These are phyloP conservation scores for Kluyveromyces starmeri DNA, from an alignment of 805 yeast genomes.

Conservation along the genomic window DNA sequence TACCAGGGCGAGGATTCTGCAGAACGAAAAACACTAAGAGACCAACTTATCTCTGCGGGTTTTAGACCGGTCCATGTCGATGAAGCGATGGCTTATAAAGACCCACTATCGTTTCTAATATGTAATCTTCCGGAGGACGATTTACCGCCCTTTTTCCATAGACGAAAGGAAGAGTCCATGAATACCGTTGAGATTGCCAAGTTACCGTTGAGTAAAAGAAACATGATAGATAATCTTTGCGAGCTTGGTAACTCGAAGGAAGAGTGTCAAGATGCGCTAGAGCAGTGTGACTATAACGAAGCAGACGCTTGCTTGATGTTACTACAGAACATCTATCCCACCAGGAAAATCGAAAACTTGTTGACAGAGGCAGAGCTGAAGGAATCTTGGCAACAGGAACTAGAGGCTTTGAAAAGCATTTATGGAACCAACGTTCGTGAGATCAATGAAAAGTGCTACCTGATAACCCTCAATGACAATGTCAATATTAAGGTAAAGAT, in stretches of 20 bases:
- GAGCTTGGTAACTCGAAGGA: constrained; percentile 66
- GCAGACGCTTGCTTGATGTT: constrained; percentile 29
- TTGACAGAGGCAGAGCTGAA: constrained; percentile 25
- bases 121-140: constrained; percentile 94
- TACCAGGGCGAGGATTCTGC: constrained; percentile 6
- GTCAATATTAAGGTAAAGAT: constrained; percentile 29
- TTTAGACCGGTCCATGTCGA: constrained; percentile 60
- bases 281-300: constrained; percentile 37
- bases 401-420: constrained; percentile 56
- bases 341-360: constrained; percentile 6
- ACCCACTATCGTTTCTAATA: constrained; percentile 43
- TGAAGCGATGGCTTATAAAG: constrained; percentile 59
- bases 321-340: constrained; percentile 12
- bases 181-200: constrained; percentile 41
- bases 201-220: constrained; percentile 37
- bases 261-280: constrained; percentile 45
- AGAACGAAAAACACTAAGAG: constrained; percentile 17
- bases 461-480: constrained; percentile 30
- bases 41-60: constrained; percentile 41
- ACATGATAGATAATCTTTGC: constrained; percentile 45
- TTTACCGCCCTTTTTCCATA: constrained; percentile 57
- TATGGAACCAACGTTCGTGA: constrained; percentile 40
- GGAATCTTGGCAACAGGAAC: constrained; percentile 65
- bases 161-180: constrained; percentile 47
- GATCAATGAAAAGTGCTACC: constrained; percentile 17